phyloP scores from a whole-genome alignment of 345 rosid genomes.

The Draba incana region DNA sequence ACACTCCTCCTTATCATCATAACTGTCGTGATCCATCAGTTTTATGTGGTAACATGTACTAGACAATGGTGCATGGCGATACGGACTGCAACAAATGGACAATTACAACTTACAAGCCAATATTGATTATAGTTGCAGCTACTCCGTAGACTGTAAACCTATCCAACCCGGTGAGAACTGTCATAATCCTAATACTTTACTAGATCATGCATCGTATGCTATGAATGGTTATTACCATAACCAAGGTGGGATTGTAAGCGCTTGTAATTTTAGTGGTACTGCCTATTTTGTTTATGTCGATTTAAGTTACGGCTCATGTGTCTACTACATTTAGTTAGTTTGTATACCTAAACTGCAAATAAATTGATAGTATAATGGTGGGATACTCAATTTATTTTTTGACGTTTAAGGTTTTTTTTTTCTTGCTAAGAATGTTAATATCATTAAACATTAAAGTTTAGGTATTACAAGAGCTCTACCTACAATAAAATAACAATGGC shows the following conservation, averaged over 20 bases:
- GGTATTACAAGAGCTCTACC: no score
- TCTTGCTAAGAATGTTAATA: no score
- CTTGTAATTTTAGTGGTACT: conserved; percentile 10
- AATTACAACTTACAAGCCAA: conserved; percentile 70
- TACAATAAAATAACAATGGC: no score
- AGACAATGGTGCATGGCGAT: conserved; percentile 70
- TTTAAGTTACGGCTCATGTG: conserved; percentile 29
- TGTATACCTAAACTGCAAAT: not conserved
- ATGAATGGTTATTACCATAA: conserved; percentile 74
- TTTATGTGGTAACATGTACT: conserved; percentile 22
- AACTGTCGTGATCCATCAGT: conserved; percentile 1
- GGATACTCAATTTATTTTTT: not conserved
- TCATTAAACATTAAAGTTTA: no score
- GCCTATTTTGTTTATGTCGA: not conserved
- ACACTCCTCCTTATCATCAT: conserved; percentile 10
- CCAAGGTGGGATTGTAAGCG: conserved; percentile 13
- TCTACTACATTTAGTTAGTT: conserved; percentile 5
- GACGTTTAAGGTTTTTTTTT: no score
- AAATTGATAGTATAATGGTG: not conserved
- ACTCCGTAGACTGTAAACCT: conserved; percentile 52
- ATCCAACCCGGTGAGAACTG: conserved; percentile 71
- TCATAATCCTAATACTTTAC: conserved; percentile 65
- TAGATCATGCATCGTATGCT: conserved; percentile 70
- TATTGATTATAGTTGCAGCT: conserved; percentile 69
- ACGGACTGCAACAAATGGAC: conserved; percentile 43